These are phyloP conservation scores for Cladochytrium tenue DNA, from an alignment of 371 early-diverging fungal genomes.

Conservation along the genomic window DNA sequence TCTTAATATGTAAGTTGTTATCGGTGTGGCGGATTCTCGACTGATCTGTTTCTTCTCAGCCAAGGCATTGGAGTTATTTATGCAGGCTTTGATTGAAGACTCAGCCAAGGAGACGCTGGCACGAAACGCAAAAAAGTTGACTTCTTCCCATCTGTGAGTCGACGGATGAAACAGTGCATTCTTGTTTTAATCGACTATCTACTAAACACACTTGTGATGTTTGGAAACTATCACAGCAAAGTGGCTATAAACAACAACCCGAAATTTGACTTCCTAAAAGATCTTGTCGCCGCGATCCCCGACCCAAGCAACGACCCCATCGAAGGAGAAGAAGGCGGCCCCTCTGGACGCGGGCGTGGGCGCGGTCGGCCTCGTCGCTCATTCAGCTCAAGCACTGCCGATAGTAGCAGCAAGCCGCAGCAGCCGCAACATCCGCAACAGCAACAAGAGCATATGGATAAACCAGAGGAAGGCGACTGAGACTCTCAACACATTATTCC, in stretches of 20 bases:
- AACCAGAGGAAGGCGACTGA: too few relatives aligned
- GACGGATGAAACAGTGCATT: too few relatives aligned
- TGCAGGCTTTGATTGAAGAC: constrained; percentile 86
- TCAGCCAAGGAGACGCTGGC: constrained; percentile 80
- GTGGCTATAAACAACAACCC: constrained; percentile 80
- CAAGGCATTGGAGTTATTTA: constrained; percentile 91
- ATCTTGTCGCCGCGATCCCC: constrained; percentile 81
- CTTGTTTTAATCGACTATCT: constrained; percentile 7
- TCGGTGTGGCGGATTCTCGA: neutral
- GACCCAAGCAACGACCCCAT: constrained; percentile 61
- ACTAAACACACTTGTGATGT: too few relatives aligned
- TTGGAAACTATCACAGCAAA: constrained; percentile 66
- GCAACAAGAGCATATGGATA: too few relatives aligned
- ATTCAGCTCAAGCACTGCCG: too few relatives aligned
- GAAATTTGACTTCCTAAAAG: constrained; percentile 91
- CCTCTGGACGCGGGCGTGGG: constrained; percentile 32
- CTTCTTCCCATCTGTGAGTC: constrained; percentile 81
- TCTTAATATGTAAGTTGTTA: constrained; percentile 81
- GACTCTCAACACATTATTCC: too few relatives aligned
- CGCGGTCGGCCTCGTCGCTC: constrained; percentile 9
- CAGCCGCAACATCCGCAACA: too few relatives aligned
- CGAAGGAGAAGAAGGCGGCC: constrained; percentile 28
- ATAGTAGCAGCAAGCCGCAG: neutral
- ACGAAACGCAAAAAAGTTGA: constrained; percentile 78
- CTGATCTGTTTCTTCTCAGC: constrained; percentile 48